A percentile compares a stretch with the other conserved stretches of the same genome.
These are phyloP conservation scores for Miscanthus lutarioriparius DNA, from an alignment of 176 grass and related monocot species.

Conservation along the genomic window DNA sequence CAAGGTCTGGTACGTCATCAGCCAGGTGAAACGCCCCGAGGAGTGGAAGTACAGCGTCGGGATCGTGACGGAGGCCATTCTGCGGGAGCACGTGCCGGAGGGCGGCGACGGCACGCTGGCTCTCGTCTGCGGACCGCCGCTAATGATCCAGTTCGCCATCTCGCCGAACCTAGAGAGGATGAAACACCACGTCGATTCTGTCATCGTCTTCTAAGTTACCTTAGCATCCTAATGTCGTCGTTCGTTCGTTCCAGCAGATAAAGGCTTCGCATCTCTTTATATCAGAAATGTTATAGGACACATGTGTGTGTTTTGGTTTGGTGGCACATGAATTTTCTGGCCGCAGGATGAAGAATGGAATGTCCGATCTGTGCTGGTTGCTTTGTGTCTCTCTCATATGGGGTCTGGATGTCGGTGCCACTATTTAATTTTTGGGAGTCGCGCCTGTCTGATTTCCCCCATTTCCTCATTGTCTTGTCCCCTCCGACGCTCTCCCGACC, in stretches of 20 bases:
- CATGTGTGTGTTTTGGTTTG: too few relatives aligned
- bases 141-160: conserved; percentile 72
- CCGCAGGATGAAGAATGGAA: too few relatives aligned
- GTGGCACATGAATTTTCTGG: too few relatives aligned
- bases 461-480: too few relatives aligned
- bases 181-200: conserved; percentile 57
- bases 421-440: too few relatives aligned
- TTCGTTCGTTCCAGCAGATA: background rate
- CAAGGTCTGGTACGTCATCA: conserved; percentile 85
- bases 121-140: conserved; percentile 72
- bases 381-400: too few relatives aligned
- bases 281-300: too few relatives aligned
- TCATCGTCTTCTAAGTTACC: conserved; percentile 54
- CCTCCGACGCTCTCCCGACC: too few relatives aligned
- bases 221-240: background rate
- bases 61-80: conserved; percentile 43
- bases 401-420: too few relatives aligned
- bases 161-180: conserved; percentile 81
- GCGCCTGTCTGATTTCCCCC: too few relatives aligned
- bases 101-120: conserved; percentile 56
- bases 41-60: conserved; percentile 66
- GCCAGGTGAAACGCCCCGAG: conserved; percentile 22
- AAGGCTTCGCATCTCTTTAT: too few relatives aligned
- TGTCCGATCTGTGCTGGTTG: too few relatives aligned
- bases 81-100: conserved; percentile 64